phyloP scores from a whole-genome alignment of 495 filamentous ascomycete genomes.

The Lophiotrema nucula region DNA sequence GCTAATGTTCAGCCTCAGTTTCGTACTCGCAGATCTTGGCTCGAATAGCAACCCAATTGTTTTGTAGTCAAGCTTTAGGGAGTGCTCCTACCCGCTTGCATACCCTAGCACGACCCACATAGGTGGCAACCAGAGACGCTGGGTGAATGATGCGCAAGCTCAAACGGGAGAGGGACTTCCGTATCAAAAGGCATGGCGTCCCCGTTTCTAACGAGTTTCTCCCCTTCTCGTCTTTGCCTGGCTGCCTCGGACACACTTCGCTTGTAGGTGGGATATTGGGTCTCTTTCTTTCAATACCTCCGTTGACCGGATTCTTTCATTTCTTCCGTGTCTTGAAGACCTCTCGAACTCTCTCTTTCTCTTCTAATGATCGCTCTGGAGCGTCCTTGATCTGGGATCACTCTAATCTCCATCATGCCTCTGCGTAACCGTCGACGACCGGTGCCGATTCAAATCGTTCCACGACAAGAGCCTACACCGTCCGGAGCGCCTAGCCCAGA shows the following conservation, averaged over 20 bases:
- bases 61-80: not conserved
- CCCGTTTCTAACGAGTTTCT: not conserved
- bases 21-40: not conserved
- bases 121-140: not conserved
- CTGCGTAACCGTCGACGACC: slow-evolving; percentile 15
- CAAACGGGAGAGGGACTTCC: not conserved
- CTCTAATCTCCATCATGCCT: slow-evolving; percentile 8
- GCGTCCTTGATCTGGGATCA: not conserved
- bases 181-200: not conserved
- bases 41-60: not conserved
- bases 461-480: slow-evolving; percentile 15
- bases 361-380: slow-evolving; percentile 2
- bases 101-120: not conserved
- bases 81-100: not conserved
- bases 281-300: slow-evolving; percentile 1
- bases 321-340: slow-evolving; percentile 13
- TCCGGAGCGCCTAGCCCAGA: slow-evolving; percentile 9
- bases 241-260: not conserved
- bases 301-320: slow-evolving; percentile 24
- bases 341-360: not conserved
- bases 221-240: not conserved
- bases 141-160: not conserved
- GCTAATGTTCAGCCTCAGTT: not conserved
- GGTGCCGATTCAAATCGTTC: slow-evolving; percentile 10
- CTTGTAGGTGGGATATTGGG: not conserved